Evolutionary conservation across 805 yeast species (phyloP).

Genomic region (Candida cerambycidarum): DNA sequence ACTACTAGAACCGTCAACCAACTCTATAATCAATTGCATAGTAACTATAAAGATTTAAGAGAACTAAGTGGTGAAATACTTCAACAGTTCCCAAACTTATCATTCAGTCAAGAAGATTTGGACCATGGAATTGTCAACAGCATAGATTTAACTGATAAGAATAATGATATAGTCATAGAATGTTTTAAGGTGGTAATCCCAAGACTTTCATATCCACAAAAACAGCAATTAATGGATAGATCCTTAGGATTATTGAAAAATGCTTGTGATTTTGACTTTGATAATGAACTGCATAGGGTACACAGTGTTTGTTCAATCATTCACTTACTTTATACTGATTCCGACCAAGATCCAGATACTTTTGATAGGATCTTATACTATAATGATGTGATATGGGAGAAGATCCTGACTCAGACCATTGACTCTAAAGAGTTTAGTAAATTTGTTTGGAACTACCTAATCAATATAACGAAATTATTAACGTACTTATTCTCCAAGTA

Average conservation of each 20-base stretch:
- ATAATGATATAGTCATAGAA: conserved; percentile 79
- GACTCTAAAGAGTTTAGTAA: neutral
- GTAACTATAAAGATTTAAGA: conserved; percentile 79
- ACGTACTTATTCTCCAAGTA: conserved; percentile 13
- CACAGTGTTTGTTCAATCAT: conserved; percentile 1
- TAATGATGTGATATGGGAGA: conserved; percentile 38
- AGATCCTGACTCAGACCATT: conserved; percentile 29
- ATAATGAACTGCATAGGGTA: neutral
- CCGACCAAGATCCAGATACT: neutral
- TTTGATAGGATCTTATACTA: neutral
- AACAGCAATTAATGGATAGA: neutral
- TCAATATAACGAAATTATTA: conserved; percentile 1
- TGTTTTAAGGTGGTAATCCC: conserved; percentile 41
- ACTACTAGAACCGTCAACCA: conserved; percentile 39
- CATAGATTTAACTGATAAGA: conserved; percentile 51
- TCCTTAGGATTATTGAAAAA: neutral
- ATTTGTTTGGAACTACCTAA: neutral
- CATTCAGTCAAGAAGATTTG: conserved; percentile 2
- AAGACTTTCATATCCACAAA: neutral
- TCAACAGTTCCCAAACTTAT: conserved; percentile 36
- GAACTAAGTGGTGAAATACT: conserved; percentile 47
- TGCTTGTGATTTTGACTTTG: conserved; percentile 4
- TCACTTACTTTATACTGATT: neutral
- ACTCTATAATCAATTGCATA: conserved; percentile 60
- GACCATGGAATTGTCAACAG: conserved; percentile 20